These are phyloP conservation scores for Fusarium pseudocircinatum DNA, from an alignment of 2,329 filamentous ascomycete species.

Conservation along the genomic window DNA sequence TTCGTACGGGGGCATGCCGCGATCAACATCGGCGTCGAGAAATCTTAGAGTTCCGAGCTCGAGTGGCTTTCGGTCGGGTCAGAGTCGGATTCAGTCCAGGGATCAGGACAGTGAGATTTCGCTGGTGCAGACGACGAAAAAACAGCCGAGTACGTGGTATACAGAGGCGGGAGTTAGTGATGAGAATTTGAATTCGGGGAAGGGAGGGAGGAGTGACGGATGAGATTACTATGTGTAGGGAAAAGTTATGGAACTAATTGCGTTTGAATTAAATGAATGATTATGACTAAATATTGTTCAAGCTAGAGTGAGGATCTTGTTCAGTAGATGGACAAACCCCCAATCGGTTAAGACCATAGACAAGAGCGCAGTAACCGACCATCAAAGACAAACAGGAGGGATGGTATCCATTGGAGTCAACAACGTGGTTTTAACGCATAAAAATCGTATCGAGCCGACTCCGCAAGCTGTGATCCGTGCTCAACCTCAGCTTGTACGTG, in stretches of 20 bases:
- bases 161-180: not conserved
- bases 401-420: too few relatives aligned
- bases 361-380: too few relatives aligned
- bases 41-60: conserved; percentile 21
- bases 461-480: not conserved
- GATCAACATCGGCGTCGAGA: conserved; percentile 10
- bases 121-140: conserved; percentile 12
- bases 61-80: conserved; percentile 3
- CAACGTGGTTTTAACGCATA: too few relatives aligned
- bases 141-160: conserved; percentile 17
- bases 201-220: not conserved
- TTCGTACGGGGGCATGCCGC: conserved; percentile 1
- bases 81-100: not conserved
- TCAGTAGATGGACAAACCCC: too few relatives aligned
- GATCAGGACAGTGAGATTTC: conserved; percentile 37
- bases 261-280: too few relatives aligned
- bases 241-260: not conserved
- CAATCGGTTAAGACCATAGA: too few relatives aligned
- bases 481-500: too few relatives aligned
- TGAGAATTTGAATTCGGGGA: not conserved
- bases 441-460: not conserved
- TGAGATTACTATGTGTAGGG: not conserved
- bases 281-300: too few relatives aligned
- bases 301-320: too few relatives aligned
- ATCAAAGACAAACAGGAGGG: too few relatives aligned